phyloP scores from a whole-genome alignment of 257 asterid genomes.

The Salvia splendens region DNA sequence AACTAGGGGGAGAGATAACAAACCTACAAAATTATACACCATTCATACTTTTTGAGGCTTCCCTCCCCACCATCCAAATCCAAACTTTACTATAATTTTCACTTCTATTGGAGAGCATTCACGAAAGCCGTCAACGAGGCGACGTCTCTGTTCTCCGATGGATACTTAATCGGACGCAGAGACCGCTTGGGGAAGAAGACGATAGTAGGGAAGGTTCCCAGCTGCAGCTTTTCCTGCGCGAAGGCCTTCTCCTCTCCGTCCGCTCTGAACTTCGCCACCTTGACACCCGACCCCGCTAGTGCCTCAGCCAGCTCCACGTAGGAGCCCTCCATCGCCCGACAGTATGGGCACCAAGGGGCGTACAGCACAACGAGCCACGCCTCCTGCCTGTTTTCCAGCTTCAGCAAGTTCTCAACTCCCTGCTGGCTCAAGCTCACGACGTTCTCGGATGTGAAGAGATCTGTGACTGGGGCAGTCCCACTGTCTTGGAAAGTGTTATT shows the following conservation, averaged over 20 bases:
- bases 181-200: conserved; percentile 73
- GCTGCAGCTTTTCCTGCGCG: conserved; percentile 64
- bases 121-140: conserved; percentile 77
- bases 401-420: conserved; percentile 73
- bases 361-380: conserved; percentile 78
- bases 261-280: conserved; percentile 79
- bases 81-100: too few relatives aligned
- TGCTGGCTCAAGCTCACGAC: conserved; percentile 62
- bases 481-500: conserved; percentile 38
- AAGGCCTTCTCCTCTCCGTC: conserved; percentile 84
- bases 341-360: conserved; percentile 90
- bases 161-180: conserved; percentile 60
- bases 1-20: too few relatives aligned
- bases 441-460: conserved; percentile 49
- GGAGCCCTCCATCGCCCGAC: conserved; percentile 84
- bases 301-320: conserved; percentile 66
- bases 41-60: too few relatives aligned
- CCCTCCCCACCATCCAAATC: too few relatives aligned
- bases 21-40: too few relatives aligned
- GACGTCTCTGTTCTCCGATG: conserved; percentile 79
- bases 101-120: conserved; percentile 48
- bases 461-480: conserved; percentile 44
- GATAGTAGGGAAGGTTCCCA: conserved; percentile 79
- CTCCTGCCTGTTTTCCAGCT: conserved; percentile 64
- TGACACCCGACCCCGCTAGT: conserved; percentile 63